These are phyloP conservation scores for Eimeria tenella DNA, from an alignment of 169 alveolate species.

Conservation along the genomic window DNA sequence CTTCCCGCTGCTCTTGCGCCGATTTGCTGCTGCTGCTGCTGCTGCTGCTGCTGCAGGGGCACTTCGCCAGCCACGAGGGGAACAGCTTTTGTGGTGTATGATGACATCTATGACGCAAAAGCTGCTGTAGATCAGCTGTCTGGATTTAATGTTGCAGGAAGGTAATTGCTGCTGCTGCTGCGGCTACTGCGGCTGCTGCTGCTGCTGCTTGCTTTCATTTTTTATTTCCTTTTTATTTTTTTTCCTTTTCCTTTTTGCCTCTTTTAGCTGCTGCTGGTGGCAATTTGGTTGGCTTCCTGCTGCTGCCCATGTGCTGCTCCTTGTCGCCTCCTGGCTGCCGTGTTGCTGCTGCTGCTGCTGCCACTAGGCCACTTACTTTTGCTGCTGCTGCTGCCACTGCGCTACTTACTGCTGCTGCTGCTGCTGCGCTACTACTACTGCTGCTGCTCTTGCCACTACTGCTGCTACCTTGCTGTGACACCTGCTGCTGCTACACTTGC, in stretches of 20 bases:
- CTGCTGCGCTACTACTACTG: conserved; percentile 88
- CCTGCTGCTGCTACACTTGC: too few relatives aligned
- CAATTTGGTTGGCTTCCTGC: not conserved
- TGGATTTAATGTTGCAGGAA: conserved; percentile 99
- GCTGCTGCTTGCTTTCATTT: not conserved
- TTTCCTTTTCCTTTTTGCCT: not conserved
- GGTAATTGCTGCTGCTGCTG: conserved; percentile 76
- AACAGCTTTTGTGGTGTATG: conserved; percentile 94
- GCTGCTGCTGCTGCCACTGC: conserved; percentile 87
- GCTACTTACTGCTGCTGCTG: conserved; percentile 87
- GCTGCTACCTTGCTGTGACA: too few relatives aligned
- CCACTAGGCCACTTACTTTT: not conserved
- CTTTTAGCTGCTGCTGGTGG: not conserved
- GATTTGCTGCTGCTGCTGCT: too few relatives aligned
- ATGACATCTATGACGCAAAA: conserved; percentile 98
- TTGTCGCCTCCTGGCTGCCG: not conserved
- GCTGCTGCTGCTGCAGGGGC: conserved; percentile 37
- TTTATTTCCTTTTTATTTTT: not conserved
- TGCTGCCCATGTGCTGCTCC: not conserved
- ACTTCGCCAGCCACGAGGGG: conserved; percentile 70
- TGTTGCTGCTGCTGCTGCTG: not conserved
- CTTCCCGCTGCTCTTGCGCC: not conserved
- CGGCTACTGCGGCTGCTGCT: not conserved
- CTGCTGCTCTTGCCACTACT: not conserved
- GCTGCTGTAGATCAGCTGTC: conserved; percentile 98